Base-by-base conservation (phyloP, 2,329 filamentous ascomycete genomes). In the Neofusicoccum laricinum region DNA sequence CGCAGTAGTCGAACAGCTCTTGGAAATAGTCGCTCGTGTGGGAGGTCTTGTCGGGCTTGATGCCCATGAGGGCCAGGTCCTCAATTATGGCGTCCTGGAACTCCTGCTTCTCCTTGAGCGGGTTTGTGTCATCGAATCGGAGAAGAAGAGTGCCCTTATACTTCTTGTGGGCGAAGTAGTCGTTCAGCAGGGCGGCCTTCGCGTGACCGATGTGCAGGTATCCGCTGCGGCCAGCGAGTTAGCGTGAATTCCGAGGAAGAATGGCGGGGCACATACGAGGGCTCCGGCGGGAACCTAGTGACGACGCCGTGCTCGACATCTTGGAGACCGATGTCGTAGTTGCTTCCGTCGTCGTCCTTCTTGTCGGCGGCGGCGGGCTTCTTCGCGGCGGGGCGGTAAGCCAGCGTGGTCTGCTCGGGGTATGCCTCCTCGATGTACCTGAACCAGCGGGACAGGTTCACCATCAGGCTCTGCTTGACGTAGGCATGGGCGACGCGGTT, bases 11-110 rank as follows among this genome's bases (percentile, higher is more conserved):
- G 79, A 97, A 96, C 14, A 99, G 86, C 76, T 93, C 85, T 72
- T 97, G 87, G 77, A 99, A 97, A 83, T 97, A 96, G 81, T 99
- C 93, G 71, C 91, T 96, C 2, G 95, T 97, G 81, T 94, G 96
- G 17, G 91, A 92, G 65, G 93, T 85, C 68, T 86, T 85, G 77
- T 97, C 94, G 21, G 93, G 91, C 79, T 90, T 91, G 78, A 99
- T 91, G 34, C 93, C 94, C 85, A 99, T 92, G 61, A 98, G 85
- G 57, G 88, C 88, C 58, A 97, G 85, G 77, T 99, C 95, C 80
- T 97, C 90, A 43, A 97, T 83, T 67, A 99, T 99, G 4, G 93
- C 86, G 78, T 98, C 93, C 76, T 98, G 90, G 76, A 90, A 99
- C 80, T 98, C 95, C 76, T 94, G 88, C 82, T 96, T 97, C 84